phyloP scores from a whole-genome alignment of 75 land plant genomes.

The Larix kaempferi region DNA sequence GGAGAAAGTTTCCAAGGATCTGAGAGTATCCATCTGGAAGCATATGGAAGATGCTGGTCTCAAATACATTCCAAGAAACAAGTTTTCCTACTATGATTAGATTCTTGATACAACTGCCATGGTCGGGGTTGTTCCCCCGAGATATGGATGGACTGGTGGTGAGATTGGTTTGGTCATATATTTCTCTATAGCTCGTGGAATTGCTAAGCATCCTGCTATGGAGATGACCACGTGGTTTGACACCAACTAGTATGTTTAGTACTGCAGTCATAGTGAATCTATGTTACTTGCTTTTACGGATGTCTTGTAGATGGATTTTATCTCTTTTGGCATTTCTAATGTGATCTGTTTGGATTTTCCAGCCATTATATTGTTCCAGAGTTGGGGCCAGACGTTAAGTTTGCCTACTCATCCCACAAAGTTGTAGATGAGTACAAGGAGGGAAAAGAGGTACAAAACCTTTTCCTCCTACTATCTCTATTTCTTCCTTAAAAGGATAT shows the following conservation, averaged over 20 bases:
- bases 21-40: conserved; percentile 45
- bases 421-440: conserved; percentile 50
- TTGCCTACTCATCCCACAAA: conserved; percentile 47
- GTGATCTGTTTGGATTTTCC: neutral
- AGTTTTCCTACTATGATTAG: conserved; percentile 50
- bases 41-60: conserved; percentile 41
- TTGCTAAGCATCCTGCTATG: conserved; percentile 43
- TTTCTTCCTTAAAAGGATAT: conserved; percentile 3
- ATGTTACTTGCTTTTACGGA: neutral
- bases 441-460: conserved; percentile 33
- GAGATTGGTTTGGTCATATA: conserved; percentile 37
- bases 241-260: conserved; percentile 45
- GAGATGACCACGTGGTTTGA: conserved; percentile 62
- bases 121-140: conserved; percentile 42
- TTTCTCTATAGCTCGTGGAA: conserved; percentile 56
- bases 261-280: neutral
- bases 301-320: neutral
- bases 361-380: conserved; percentile 59
- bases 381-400: conserved; percentile 36
- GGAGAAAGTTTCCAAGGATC: conserved; percentile 38
- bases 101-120: conserved; percentile 46
- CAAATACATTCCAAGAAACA: conserved; percentile 40
- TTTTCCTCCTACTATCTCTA: neutral
- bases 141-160: conserved; percentile 45
- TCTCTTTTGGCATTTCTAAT: conserved; percentile 3